Evolutionary conservation across 108 stramenopile species (phyloP), one percentile per base, ranked within the genome.

Genomic region (Mediolabrus comicus): DNA sequence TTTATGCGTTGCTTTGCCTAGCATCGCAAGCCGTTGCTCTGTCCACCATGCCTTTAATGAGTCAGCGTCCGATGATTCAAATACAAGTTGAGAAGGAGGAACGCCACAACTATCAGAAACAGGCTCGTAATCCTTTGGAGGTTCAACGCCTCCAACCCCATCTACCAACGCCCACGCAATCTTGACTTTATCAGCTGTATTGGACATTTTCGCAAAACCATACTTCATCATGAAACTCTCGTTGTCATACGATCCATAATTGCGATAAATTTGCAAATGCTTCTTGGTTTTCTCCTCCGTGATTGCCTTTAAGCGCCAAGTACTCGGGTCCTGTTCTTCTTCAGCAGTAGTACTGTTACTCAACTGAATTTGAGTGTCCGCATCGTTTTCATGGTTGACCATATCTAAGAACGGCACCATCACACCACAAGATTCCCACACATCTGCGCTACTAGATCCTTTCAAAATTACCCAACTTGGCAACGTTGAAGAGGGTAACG

Each of bases 371-470:
- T 87, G 83, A 28, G 83, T 62, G 22, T 49, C 55, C 4, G 84
- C 70, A 24, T 91, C 85, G 31, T 77, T 77, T 54, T 90, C 87
- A 65, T 94, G 93, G 65, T 94, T 94, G n/a, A 92, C 68, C 93
- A 94, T 94, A 65, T 94, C 93, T 51, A 94, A 71, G 26, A 94
- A 83, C 1, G 93, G 93, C 52, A 94, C 75, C 84, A 94, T 80
- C 16, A 94, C 86, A 53, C 93, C 93, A 25, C 87, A 62, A 17
- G 91, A 87, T 39, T 86, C 80, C 90, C 89, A 92, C n/a, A 90
- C 74, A 58, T 83, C 73, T 10, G 73, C 49, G 0, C 87, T 87
- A 10, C 76, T 77, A 0, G 3, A 7, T 25, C 34, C 38, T 19
- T 35, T 36, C n/a, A 30, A 62, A 27, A 53, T 32, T 6, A 75